These are phyloP conservation scores for Lumnitzera littorea DNA, from an alignment of 345 rosid genomes.

Conservation along the genomic window DNA sequence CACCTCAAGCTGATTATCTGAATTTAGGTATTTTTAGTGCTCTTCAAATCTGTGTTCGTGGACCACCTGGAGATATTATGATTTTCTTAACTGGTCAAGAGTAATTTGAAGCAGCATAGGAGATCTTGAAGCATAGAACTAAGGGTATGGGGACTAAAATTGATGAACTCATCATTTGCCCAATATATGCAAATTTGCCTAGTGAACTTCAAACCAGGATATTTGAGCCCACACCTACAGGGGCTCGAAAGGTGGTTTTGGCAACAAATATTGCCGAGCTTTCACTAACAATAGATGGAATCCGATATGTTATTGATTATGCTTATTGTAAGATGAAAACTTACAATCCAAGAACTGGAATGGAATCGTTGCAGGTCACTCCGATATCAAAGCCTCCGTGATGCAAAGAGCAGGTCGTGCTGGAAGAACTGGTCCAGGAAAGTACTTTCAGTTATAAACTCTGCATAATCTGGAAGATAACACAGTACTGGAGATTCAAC, in stretches of 20 bases:
- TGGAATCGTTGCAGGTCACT: slow-evolving; percentile 86
- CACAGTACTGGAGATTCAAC: slow-evolving; percentile 85
- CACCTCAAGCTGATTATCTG: slow-evolving; percentile 95
- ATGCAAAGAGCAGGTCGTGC: slow-evolving; percentile 94
- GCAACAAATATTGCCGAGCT: slow-evolving; percentile 98
- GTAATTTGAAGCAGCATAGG: slow-evolving; percentile 93
- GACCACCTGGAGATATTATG: slow-evolving; percentile 82
- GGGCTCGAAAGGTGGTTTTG: slow-evolving; percentile 88
- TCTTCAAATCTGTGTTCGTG: slow-evolving; percentile 77
- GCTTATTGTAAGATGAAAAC: slow-evolving; percentile 95
- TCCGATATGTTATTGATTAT: slow-evolving; percentile 88
- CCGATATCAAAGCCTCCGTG: slow-evolving; percentile 94
- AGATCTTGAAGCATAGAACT: slow-evolving; percentile 78
- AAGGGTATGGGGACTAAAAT: slow-evolving; percentile 91
- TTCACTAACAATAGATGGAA: slow-evolving; percentile 89
- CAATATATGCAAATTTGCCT: slow-evolving; percentile 93
- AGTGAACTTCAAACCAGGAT: slow-evolving; percentile 94
- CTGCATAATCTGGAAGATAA: slow-evolving; percentile 82
- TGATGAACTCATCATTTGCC: slow-evolving; percentile 90
- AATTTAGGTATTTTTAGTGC: slow-evolving; percentile 90
- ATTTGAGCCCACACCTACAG: slow-evolving; percentile 96
- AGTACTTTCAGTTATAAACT: slow-evolving; percentile 83
- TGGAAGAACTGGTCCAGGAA: slow-evolving; percentile 96
- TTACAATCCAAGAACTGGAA: slow-evolving; percentile 94
- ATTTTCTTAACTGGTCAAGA: slow-evolving; percentile 92